A percentile compares a stretch with the other conserved stretches of the same genome.
phyloP scores from a whole-genome alignment of 2,329 filamentous ascomycete species.

The Colletotrichum scovillei region DNA sequence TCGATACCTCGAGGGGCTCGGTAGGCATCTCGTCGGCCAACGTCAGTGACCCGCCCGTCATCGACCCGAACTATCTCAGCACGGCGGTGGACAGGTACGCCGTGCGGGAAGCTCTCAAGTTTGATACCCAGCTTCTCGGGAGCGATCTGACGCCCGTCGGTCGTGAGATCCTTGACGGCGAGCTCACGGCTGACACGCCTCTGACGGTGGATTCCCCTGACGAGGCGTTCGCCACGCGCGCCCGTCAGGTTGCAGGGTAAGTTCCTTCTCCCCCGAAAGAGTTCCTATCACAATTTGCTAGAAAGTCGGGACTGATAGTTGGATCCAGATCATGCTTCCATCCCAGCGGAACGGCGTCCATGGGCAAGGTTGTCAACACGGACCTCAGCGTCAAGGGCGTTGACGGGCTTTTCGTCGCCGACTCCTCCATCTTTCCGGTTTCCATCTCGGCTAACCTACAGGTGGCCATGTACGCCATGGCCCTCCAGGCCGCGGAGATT shows the following conservation, averaged over 20 bases:
- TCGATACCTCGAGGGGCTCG: background rate
- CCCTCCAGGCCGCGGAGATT: conserved; percentile 70
- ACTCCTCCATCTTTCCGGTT: conserved; percentile 45
- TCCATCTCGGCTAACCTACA: conserved; percentile 53
- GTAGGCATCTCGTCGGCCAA: background rate
- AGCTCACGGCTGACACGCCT: conserved; percentile 37
- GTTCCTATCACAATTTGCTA: too few species aligned
- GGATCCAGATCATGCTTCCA: conserved; percentile 37
- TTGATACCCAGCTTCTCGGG: conserved; percentile 39
- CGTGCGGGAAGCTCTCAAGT: conserved; percentile 40
- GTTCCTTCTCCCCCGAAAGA: background rate
- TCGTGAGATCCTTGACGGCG: conserved; percentile 41
- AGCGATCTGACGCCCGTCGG: conserved; percentile 37
- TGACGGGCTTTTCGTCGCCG: conserved; percentile 48
- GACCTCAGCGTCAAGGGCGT: conserved; percentile 51
- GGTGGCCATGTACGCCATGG: conserved; percentile 64
- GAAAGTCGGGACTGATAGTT: background rate
- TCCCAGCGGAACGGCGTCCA: conserved; percentile 42
- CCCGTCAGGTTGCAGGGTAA: conserved; percentile 8
- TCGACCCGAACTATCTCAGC: background rate
- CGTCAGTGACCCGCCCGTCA: background rate
- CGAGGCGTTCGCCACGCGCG: conserved; percentile 20
- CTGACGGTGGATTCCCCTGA: conserved; percentile 40
- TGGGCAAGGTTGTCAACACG: conserved; percentile 47
- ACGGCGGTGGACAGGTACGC: conserved; percentile 38